Evolutionary conservation across 371 early-diverging fungal genomes (phyloP), one percentile per base, ranked within the genome.

Genomic region (Batkoa obscura): DNA sequence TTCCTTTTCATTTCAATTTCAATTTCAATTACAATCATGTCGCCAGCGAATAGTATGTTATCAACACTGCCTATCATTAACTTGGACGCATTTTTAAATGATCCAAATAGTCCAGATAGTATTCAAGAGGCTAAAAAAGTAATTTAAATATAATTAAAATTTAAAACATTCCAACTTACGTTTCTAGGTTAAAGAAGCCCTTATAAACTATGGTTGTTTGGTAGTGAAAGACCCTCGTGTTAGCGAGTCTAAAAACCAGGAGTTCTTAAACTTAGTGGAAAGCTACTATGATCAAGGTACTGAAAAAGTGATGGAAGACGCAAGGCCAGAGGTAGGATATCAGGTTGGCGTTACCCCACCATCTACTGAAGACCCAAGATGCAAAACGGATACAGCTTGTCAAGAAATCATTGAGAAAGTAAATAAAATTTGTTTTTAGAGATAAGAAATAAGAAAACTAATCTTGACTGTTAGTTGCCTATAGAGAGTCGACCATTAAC

Each of bases 271-370:
- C 68, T 65, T 75, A 59, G 64, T 81, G 62, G 81, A 81, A 60
- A 73, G 73, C 56, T 83, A 83, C 65, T 83, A 76, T 62, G 67
- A 61, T 43, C 80, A 81, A 64, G 67, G 68, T 3, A 47, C 49
- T 32, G 78, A 76, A 41, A 64, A 56, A 57, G 79, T 76, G 67
- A 59, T 76, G 56, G 59, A 67, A 55, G 84, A 83, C 66, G 71
- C 66, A 35, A 68, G 78, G 13, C 76, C 79, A 43, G 74, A 81
- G 30, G 59, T 74, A 47, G 63, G 64, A 13, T 75, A 69, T 63
- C 73, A 71, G 61, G 75, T 81, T 45, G 80, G 84, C n/a, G 73
- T 70, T 12, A 83, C 81, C 6, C 84, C 84, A 32, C 76, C 73
- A 59, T 61, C 68, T 58, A 74, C 70, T 32, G 84, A 83, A 66